Evolutionary conservation across 2,329 filamentous ascomycete species (phyloP).

Genomic region (Aspergillus pseudoglaucus): DNA sequence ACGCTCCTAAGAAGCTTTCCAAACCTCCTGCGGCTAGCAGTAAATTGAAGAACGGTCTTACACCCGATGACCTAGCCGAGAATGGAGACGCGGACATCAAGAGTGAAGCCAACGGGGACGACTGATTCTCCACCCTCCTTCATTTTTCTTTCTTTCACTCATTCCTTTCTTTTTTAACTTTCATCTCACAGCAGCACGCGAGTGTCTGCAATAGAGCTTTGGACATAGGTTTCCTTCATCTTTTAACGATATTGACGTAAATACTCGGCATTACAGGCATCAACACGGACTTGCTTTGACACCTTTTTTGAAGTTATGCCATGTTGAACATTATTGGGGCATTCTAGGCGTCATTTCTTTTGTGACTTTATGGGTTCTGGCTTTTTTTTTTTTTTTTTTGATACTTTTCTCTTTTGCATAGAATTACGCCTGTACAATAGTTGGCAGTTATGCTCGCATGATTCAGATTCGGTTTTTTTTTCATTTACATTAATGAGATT

Average conservation of each 20-base stretch:
- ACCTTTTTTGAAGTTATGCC: constrained; percentile 8
- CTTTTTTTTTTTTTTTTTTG: constrained; percentile 11
- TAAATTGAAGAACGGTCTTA: constrained; percentile 38
- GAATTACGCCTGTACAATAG: constrained; percentile 16
- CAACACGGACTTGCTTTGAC: constrained; percentile 14
- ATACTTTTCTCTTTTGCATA: constrained; percentile 9
- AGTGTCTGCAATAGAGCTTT: constrained; percentile 1
- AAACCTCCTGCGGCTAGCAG: constrained; percentile 31
- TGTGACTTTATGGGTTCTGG: neutral
- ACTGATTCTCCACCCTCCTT: neutral
- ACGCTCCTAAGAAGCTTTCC: constrained; percentile 30
- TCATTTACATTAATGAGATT: neutral
- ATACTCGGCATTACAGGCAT: constrained; percentile 23
- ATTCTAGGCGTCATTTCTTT: constrained; percentile 14
- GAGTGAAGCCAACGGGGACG: constrained; percentile 28
- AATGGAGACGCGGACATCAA: constrained; percentile 28
- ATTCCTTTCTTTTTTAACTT: neutral
- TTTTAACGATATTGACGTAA: constrained; percentile 21
- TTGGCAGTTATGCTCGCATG: constrained; percentile 2
- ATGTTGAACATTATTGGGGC: constrained; percentile 14
- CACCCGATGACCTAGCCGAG: constrained; percentile 25
- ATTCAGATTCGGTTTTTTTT: neutral
- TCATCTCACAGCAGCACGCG: neutral
- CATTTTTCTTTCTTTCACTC: neutral
- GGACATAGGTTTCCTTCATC: constrained; percentile 14